phyloP scores from a whole-genome alignment of 2,329 filamentous ascomycete species.

The Aspergillus nomiae region DNA sequence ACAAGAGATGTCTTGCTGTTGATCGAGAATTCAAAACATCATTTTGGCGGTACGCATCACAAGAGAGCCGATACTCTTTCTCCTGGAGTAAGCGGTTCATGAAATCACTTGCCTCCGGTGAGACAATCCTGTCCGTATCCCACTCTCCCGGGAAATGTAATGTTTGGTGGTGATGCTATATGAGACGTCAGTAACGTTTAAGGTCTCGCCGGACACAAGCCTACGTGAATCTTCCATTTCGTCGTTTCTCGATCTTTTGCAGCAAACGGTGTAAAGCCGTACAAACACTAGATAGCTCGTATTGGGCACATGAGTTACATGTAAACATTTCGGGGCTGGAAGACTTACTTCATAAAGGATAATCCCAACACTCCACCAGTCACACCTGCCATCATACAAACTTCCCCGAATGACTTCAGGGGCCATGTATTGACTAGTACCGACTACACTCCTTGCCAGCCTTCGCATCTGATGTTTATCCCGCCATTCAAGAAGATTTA shows the following conservation, averaged over 20 bases:
- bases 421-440: conserved; percentile 98
- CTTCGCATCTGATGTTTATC: conserved; percentile 69
- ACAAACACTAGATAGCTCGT: conserved; percentile 65
- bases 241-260: conserved; percentile 79
- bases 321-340: background rate
- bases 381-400: conserved; percentile 86
- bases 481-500: conserved; percentile 68
- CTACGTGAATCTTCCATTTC: conserved; percentile 79
- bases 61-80: conserved; percentile 74
- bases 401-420: conserved; percentile 85
- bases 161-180: conserved; percentile 67
- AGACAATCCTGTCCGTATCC: conserved; percentile 59
- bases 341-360: conserved; percentile 76
- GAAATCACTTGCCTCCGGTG: conserved; percentile 73
- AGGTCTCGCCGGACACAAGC: conserved; percentile 28
- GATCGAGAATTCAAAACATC: conserved; percentile 50
- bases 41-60: conserved; percentile 70
- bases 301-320: conserved; percentile 6
- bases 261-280: conserved; percentile 87
- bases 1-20: conserved; percentile 32
- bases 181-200: conserved; percentile 16
- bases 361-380: conserved; percentile 95
- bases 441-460: conserved; percentile 82
- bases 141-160: conserved; percentile 69
- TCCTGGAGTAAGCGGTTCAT: conserved; percentile 72